Conservation (phyloP, 768 basidiomycete species). For the Tricholoma terreum region DNA sequence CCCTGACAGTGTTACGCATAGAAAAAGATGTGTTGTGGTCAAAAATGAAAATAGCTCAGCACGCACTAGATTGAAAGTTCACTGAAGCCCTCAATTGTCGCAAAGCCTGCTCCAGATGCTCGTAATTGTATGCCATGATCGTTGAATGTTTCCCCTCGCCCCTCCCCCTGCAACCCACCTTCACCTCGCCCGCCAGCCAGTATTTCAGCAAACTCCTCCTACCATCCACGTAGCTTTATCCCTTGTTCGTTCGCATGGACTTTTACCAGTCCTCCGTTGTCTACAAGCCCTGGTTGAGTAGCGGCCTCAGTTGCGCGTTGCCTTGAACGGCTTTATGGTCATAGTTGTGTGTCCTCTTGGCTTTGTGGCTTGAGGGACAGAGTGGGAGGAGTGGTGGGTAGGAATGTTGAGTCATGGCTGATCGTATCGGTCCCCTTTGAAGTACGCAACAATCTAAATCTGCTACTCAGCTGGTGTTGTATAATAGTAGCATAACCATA, state of each 20-base stretch:
- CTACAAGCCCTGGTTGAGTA: conserved; percentile 11
- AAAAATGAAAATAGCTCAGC: background rate
- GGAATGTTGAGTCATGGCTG: too few species aligned
- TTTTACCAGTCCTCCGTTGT: conserved; percentile 20
- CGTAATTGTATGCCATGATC: conserved; percentile 17
- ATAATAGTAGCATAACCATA: too few species aligned
- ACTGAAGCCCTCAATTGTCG: conserved; percentile 13
- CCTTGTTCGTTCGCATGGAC: conserved; percentile 11
- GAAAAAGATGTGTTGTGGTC: background rate
- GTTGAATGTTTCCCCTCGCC: conserved; percentile 9
- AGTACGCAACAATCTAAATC: too few species aligned
- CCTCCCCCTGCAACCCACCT: background rate
- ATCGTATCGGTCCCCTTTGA: too few species aligned
- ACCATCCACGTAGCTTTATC: conserved; percentile 19
- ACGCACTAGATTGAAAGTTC: conserved; percentile 17
- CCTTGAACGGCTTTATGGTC: background rate
- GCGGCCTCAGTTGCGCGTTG: background rate
- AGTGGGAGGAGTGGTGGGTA: too few species aligned
- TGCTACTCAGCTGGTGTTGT: too few species aligned
- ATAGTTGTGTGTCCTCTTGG: background rate
- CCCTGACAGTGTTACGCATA: conserved; percentile 16
- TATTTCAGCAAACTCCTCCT: conserved; percentile 9
- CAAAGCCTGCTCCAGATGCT: conserved; percentile 14
- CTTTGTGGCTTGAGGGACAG: too few species aligned
- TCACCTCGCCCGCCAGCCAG: background rate